Evolutionary conservation across 148 eudicot species (phyloP).

Genomic region (Pouteria glomerata): DNA sequence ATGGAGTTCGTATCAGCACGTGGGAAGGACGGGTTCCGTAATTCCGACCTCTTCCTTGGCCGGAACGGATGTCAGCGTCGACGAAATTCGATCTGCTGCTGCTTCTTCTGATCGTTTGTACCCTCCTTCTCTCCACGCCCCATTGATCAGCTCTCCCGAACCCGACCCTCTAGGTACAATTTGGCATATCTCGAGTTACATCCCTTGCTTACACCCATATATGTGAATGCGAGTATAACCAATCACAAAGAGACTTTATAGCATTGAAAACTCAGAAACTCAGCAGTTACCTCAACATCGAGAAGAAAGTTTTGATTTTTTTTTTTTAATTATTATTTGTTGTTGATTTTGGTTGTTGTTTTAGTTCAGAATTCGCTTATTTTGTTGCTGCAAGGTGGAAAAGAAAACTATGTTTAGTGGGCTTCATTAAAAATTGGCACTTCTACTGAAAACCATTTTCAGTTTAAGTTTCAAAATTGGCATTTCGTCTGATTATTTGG

Average conservation of each 20-base stretch:
- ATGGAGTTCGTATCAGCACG: conserved; percentile 58
- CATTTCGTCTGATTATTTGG: neutral
- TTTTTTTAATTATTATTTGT: too few relatives aligned
- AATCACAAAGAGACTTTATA: neutral
- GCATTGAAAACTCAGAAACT: neutral
- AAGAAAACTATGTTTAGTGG: conserved; percentile 4
- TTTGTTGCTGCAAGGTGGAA: neutral
- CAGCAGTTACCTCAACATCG: neutral
- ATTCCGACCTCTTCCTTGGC: conserved; percentile 39
- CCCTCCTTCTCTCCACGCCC: conserved; percentile 79
- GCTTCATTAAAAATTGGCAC: too few relatives aligned
- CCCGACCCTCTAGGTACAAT: conserved; percentile 28
- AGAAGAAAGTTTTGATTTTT: neutral
- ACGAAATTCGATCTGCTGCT: conserved; percentile 78
- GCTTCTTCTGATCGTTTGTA: conserved; percentile 56
- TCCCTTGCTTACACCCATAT: too few relatives aligned
- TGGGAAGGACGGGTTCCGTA: conserved; percentile 60
- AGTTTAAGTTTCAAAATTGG: neutral
- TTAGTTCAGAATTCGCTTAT: neutral
- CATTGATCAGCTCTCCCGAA: conserved; percentile 51
- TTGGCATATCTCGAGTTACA: conserved; percentile 8
- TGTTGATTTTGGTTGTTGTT: neutral
- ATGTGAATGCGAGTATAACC: neutral
- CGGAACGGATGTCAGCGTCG: conserved; percentile 66
- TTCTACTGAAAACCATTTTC: neutral